phyloP scores from a whole-genome alignment of 768 basidiomycete genomes.

The Phaffia tasmanica region DNA sequence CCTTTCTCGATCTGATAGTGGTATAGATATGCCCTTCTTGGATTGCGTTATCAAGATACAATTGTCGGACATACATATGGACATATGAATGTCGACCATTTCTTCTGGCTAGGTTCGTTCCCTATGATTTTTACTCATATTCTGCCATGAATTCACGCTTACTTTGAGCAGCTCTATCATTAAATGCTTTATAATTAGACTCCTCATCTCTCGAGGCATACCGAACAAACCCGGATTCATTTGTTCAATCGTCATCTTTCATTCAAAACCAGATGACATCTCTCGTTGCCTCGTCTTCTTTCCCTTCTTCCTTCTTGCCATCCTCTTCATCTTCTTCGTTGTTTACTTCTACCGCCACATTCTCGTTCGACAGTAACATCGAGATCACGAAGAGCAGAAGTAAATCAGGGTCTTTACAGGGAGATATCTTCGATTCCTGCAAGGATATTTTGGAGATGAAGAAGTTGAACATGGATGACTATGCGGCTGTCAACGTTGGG shows the following conservation, averaged over 20 bases:
- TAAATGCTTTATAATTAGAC: too few relatives aligned
- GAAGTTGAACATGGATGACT: slow-evolving; percentile 51
- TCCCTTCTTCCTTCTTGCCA: slow-evolving; percentile 2
- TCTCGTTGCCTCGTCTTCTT: not conserved
- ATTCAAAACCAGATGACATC: not conserved
- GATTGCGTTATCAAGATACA: slow-evolving; percentile 75
- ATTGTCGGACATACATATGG: slow-evolving; percentile 73
- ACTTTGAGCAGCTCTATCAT: not conserved
- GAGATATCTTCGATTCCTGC: slow-evolving; percentile 57
- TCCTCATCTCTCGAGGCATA: too few relatives aligned
- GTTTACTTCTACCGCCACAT: not conserved
- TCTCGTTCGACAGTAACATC: not conserved
- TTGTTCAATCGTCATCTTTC: not conserved
- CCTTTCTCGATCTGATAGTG: slow-evolving; percentile 27
- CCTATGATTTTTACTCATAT: not conserved
- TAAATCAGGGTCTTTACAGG: slow-evolving; percentile 43
- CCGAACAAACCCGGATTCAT: too few relatives aligned
- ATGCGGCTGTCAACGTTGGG: slow-evolving; percentile 64
- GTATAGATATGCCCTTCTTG: slow-evolving; percentile 49
- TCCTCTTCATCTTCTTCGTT: not conserved
- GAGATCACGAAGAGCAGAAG: slow-evolving; percentile 26
- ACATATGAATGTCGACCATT: slow-evolving; percentile 55
- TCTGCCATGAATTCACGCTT: not conserved
- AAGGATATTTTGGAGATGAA: slow-evolving; percentile 43
- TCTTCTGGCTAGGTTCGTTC: slow-evolving; percentile 39